phyloP scores from a whole-genome alignment of 2,329 filamentous ascomycete species.

The Helotiales sp. region DNA sequence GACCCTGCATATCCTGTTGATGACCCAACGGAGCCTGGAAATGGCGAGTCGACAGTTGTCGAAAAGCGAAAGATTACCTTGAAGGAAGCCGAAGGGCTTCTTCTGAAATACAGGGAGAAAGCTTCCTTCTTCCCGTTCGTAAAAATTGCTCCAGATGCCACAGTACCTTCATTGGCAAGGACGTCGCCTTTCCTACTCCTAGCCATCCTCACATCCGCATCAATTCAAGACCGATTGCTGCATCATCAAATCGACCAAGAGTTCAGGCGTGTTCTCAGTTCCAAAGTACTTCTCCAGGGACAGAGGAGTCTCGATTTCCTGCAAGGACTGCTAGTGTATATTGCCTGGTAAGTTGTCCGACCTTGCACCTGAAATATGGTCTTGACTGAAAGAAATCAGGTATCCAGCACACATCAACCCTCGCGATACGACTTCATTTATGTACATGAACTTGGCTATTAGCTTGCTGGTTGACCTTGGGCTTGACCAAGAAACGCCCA shows the following conservation, averaged over 20 bases:
- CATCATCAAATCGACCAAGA: constrained; percentile 41
- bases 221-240: constrained; percentile 32
- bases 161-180: constrained; percentile 35
- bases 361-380: neutral
- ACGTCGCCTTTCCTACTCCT: constrained; percentile 39
- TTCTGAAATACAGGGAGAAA: constrained; percentile 28
- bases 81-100: constrained; percentile 34
- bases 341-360: constrained; percentile 54
- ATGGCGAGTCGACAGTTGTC: constrained; percentile 13
- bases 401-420: constrained; percentile 41
- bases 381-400: constrained; percentile 24
- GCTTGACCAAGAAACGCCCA: constrained; percentile 36
- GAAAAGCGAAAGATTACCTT: constrained; percentile 34
- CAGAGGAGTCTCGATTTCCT: constrained; percentile 62
- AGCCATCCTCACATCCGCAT: constrained; percentile 38
- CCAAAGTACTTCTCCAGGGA: constrained; percentile 54
- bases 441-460: constrained; percentile 42
- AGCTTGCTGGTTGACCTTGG: constrained; percentile 43
- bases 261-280: constrained; percentile 38
- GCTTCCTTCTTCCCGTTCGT: constrained; percentile 40
- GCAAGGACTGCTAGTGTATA: constrained; percentile 63
- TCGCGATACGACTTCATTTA: constrained; percentile 39
- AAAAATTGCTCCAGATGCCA: constrained; percentile 30
- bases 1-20: neutral
- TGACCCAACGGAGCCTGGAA: neutral